Evolutionary conservation across 2,329 filamentous ascomycete genomes (phyloP), one percentile per base, ranked within the genome.

Genomic region (Colletotrichum agaves): DNA sequence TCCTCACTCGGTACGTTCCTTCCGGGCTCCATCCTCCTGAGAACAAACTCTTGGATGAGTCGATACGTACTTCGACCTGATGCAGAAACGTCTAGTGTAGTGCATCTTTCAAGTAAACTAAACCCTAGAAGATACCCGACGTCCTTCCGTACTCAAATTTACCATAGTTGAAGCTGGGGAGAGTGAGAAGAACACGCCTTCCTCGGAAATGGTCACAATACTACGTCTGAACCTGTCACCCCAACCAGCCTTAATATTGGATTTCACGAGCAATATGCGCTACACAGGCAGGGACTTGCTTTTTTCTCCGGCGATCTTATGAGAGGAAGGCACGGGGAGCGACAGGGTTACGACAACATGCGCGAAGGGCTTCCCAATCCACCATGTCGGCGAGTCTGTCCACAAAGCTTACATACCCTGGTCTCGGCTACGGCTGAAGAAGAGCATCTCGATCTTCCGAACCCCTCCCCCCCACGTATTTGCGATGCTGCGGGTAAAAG

Each of bases 11-110:
- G 49, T 41, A 15, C 12, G 12, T 41, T 41, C 37, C 17, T 17
- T 15, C 39, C 8, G n/a, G 12, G 5, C 39, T 15, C 15, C 39
- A 6, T 3, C 15, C 15, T 15, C 39, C 10, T 8, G 41, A 43
- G 5, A 43, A 7, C 11, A 7, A 15, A 49, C 46, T 23, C 46
- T 49, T 49, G n/a, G 23, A 21, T 49, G 7, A n/a, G 27, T 49
- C 52, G 13, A 27, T 15, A n/a, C 10, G 19, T 3, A 15, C 12
- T 17, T 15, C 43, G 15, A 60, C 31, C 21, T 52, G 17, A 61
- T 31, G 35, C 39, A 17, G 12, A 37, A 53, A 62, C 39, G 41
- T 23, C 11, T 53, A 66, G 63, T 37, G 63, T 53, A 66, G 63
- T 37, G 63, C 23, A 17, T 23, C 44, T 33, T 49, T n/a, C 39